Conservation (phyloP, 345 rosid species). For the Limnanthes douglasii region DNA sequence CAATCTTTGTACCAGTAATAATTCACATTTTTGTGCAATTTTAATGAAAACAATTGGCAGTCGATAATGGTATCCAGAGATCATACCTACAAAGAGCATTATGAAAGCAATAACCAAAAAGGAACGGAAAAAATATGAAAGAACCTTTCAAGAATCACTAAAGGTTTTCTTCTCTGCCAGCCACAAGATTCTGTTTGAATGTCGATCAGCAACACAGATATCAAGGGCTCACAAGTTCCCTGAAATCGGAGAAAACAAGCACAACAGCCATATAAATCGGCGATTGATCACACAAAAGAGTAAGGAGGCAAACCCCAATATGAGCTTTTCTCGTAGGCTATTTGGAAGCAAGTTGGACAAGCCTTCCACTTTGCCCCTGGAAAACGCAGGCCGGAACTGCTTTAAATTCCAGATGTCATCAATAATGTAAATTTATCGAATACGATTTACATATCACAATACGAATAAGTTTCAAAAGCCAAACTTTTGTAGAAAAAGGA, state of each 20-base stretch:
- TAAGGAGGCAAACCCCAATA: constrained; percentile 15
- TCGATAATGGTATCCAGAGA: too few relatives aligned
- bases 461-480: background rate
- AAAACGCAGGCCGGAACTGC: constrained; percentile 29
- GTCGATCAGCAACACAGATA: constrained; percentile 13
- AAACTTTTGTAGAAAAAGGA: background rate
- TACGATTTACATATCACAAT: constrained; percentile 1
- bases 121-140: too few relatives aligned
- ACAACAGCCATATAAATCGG: constrained; percentile 5
- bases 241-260: constrained; percentile 11
- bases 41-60: too few relatives aligned
- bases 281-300: constrained; percentile 13
- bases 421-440: constrained; percentile 12
- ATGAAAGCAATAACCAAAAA: too few relatives aligned
- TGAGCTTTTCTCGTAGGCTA: constrained; percentile 15
- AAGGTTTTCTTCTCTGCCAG: constrained; percentile 12
- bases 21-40: too few relatives aligned
- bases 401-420: too few relatives aligned
- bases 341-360: constrained; percentile 16
- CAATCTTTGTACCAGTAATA: too few relatives aligned
- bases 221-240: constrained; percentile 12
- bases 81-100: too few relatives aligned
- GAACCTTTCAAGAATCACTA: constrained; percentile 12
- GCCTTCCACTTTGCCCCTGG: constrained; percentile 27
- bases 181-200: constrained; percentile 13